Evolutionary conservation across 202 grass and related monocot genomes (phyloP).

Genomic region (Schoenoplectus triqueter): DNA sequence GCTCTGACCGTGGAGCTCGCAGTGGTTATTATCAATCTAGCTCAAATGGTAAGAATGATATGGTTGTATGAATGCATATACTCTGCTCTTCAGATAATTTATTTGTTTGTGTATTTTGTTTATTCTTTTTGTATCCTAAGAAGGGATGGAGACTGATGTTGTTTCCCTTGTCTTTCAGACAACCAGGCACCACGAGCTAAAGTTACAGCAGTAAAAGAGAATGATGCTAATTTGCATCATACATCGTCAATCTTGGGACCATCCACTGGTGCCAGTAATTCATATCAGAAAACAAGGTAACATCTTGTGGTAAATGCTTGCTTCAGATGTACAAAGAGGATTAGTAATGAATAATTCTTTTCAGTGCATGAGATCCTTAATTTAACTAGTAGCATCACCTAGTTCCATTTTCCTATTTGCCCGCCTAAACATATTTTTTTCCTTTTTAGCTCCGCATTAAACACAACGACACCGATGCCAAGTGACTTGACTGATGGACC

Average conservation of each 20-base stretch:
- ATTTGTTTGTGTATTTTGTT: constrained; percentile 21
- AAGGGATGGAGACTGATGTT: constrained; percentile 2
- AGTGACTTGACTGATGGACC: constrained; percentile 54
- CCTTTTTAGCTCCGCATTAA: constrained; percentile 48
- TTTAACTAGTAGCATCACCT: no score
- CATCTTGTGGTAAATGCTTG: neutral
- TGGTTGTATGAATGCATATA: constrained; percentile 14
- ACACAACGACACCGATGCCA: constrained; percentile 45
- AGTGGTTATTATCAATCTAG: constrained; percentile 57
- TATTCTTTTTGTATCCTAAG: neutral
- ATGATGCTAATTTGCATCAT: constrained; percentile 37
- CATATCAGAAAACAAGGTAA: constrained; percentile 71
- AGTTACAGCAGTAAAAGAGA: constrained; percentile 42
- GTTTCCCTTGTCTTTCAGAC: constrained; percentile 44
- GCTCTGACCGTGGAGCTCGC: constrained; percentile 59
- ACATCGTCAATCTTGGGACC: constrained; percentile 57
- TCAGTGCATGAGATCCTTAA: no score
- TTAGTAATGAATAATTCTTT: no score
- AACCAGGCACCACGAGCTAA: constrained; percentile 47
- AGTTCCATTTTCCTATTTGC: constrained; percentile 27
- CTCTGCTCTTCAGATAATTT: constrained; percentile 18
- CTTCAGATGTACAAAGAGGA: no score
- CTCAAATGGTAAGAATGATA: constrained; percentile 56
- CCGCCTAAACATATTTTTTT: constrained; percentile 30
- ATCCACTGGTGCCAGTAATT: constrained; percentile 47